Conservation (phyloP, 176 grass and related monocot genomes). For the Triticum aestivum region DNA sequence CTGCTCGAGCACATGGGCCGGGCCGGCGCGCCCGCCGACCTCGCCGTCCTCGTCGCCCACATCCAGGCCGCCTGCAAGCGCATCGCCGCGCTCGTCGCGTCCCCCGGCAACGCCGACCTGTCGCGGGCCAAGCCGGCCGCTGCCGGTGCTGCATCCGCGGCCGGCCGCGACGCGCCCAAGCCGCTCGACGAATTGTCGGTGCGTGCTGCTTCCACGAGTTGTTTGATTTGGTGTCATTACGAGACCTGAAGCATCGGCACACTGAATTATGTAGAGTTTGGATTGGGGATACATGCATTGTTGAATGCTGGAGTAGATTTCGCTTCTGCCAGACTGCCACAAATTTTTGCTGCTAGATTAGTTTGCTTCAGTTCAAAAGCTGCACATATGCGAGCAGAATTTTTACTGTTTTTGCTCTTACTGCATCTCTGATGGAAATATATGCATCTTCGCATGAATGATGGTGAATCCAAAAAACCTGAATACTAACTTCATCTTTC, state of each 20-base stretch:
- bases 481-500: not conserved
- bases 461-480: not conserved
- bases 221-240: not conserved
- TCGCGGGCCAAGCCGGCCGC: constrained; percentile 17
- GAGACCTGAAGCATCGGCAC: no score
- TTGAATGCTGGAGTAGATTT: no score
- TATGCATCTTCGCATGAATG: not conserved
- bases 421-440: not conserved
- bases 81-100: constrained; percentile 76
- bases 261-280: no score
- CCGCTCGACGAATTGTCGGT: constrained; percentile 89
- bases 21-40: constrained; percentile 41
- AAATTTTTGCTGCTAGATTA: no score
- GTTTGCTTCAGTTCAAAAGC: no score
- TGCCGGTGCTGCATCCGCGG: not conserved
- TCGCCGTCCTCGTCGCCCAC: constrained; percentile 67
- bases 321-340: no score
- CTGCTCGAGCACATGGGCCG: constrained; percentile 65
- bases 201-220: not conserved
- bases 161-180: constrained; percentile 68
- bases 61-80: constrained; percentile 86
- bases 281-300: no score
- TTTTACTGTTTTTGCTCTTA: not conserved
- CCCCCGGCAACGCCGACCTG: constrained; percentile 55
- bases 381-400: no score